Percentiles rank a stretch among this genome's conserved stretches.
Conservation (phyloP, 2,329 filamentous ascomycete species). For the Penicillium polonicum region DNA sequence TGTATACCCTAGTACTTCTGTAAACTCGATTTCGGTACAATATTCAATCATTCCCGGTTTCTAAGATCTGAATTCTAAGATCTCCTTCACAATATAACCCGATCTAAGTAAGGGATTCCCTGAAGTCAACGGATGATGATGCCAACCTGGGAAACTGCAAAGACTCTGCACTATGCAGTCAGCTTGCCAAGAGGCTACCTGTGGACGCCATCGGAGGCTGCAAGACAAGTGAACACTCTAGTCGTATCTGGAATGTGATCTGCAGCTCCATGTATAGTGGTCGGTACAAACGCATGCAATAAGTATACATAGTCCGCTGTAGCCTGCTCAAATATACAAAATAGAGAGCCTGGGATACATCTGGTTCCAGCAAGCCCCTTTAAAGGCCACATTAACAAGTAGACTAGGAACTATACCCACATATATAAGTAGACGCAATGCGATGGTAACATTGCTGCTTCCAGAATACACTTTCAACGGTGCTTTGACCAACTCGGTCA, state of each 20-base stretch:
- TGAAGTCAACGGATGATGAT: slow-evolving; percentile 10
- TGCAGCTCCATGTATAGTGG: slow-evolving; percentile 5
- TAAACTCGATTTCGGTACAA: not conserved
- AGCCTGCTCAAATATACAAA: not conserved
- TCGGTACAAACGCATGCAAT: not conserved
- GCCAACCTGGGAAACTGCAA: slow-evolving; percentile 6
- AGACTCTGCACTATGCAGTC: slow-evolving; percentile 19
- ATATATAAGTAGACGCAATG: not conserved
- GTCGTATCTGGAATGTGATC: slow-evolving; percentile 7
- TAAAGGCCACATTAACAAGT: not conserved
- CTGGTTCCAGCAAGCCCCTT: not conserved
- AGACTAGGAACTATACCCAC: not conserved
- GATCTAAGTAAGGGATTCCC: not conserved
- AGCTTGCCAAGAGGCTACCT: slow-evolving; percentile 12
- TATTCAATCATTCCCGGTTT: not conserved
- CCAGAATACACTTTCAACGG: slow-evolving; percentile 12
- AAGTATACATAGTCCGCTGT: not conserved
- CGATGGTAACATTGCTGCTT: slow-evolving; percentile 7
- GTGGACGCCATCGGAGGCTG: slow-evolving; percentile 5
- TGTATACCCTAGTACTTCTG: not conserved
- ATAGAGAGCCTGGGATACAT: not conserved
- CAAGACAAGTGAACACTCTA: slow-evolving; percentile 3
- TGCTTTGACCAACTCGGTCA: slow-evolving; percentile 25
- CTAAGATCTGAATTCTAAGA: not conserved
- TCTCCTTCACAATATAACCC: not conserved